A percentile compares a stretch with the other conserved stretches of the same genome.
Evolutionary conservation across 2,329 filamentous ascomycete species (phyloP).

Genomic region (Pestalotiopsis fici): DNA sequence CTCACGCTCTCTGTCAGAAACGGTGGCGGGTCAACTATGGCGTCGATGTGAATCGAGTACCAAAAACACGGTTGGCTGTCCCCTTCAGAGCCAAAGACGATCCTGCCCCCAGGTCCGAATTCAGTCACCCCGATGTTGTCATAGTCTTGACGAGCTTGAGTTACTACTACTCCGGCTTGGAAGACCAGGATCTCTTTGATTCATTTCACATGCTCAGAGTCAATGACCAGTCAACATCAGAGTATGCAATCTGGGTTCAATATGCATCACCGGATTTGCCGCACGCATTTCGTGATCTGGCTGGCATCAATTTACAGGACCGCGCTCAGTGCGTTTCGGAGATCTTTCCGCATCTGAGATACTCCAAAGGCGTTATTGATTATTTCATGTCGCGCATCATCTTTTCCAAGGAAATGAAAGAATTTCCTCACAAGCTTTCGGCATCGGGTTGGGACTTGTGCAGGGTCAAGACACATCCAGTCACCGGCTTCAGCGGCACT

Average conservation of each 20-base stretch:
- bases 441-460: slow-evolving; percentile 70
- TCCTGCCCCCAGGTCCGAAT: slow-evolving; percentile 57
- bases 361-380: slow-evolving; percentile 57
- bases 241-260: slow-evolving; percentile 53
- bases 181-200: slow-evolving; percentile 46
- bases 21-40: slow-evolving; percentile 69
- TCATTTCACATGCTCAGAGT: slow-evolving; percentile 47
- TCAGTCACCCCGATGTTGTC: slow-evolving; percentile 61
- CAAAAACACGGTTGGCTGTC: slow-evolving; percentile 50
- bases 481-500: slow-evolving; percentile 71
- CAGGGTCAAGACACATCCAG: slow-evolving; percentile 43
- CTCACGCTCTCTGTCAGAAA: slow-evolving; percentile 55
- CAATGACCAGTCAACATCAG: slow-evolving; percentile 50
- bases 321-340: slow-evolving; percentile 40
- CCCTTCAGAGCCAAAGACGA: slow-evolving; percentile 62
- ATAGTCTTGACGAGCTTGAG: slow-evolving; percentile 56
- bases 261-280: slow-evolving; percentile 33
- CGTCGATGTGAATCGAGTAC: slow-evolving; percentile 37
- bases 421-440: slow-evolving; percentile 64
- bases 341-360: slow-evolving; percentile 55
- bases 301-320: slow-evolving; percentile 62
- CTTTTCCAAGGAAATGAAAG: slow-evolving; percentile 62
- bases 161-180: slow-evolving; percentile 59
- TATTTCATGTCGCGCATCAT: slow-evolving; percentile 62
- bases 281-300: slow-evolving; percentile 37